Evolutionary conservation across 331 rosid species (phyloP), one percentile per base, ranked within the genome.

Genomic region (Dryas integrifolia): DNA sequence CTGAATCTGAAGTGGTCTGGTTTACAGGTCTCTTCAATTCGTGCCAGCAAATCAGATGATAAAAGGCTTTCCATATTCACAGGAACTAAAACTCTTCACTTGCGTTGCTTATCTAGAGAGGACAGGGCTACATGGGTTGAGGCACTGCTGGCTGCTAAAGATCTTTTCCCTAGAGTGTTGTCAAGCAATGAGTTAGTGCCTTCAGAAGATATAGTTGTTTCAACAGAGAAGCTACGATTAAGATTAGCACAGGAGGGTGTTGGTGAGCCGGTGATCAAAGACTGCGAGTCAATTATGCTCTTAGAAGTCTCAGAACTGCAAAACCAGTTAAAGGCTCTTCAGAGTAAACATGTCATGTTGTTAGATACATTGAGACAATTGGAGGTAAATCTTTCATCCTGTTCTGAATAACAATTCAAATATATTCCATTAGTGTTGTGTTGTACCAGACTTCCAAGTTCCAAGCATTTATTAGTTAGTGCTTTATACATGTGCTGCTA

Each of bases 11-110:
- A 67, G n/a, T 64, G 70, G 71, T 79, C 58, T 86, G 79, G 74
- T 51, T 82, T 76, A 40, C 90, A 95, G 98, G 98, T 95, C 85
- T 91, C 98, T 76, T 91, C 97, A 6, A 81, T 95, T 70, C 97
- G 97, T 72, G 89, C 91, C 72, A 91, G 98, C 92, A 95, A 95
- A 86, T 95, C 98, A 58, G 98, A 95, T 72, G 97, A 95, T 62
- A 91, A 88, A 77, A 85, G 98, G 69, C 96, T 95, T 77, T 89
- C 97, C 52, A 81, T 95, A 80, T 91, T 95, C 81, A 89, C 98
- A 38, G 98, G 98, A 64, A 95, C 96, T 40, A 95, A 88, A 83
- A 95, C 97, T 71, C 98, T 95, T 63, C 98, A 95, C 79, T 79
- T 95, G 88, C 76, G 93, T 39, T 85, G 97, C 76, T 82, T 85